Evolutionary conservation across 2,329 filamentous ascomycete species (phyloP), one percentile per base, ranked within the genome.

Genomic region (Colletotrichum acutatum): DNA sequence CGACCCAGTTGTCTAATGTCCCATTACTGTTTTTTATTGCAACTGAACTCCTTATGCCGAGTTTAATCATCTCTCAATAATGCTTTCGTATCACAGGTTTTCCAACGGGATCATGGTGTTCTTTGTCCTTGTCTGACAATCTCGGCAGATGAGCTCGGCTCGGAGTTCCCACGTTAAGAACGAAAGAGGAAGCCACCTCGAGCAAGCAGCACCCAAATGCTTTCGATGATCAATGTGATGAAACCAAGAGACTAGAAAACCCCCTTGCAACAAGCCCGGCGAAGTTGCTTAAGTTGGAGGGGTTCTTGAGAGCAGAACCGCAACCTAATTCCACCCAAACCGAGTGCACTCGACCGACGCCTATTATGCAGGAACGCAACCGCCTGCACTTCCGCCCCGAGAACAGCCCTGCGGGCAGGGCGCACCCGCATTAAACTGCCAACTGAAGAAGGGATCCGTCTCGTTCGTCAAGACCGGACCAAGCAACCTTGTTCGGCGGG

Each of bases 381-480:
- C 24, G 12, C 56, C 63, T 52, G 32, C 60, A 26, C 22, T 57
- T 26, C 30, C 46, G 26, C 46, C 59, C 46, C 73, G 53, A 24
- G 62, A 64, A 34, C 73, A 75, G 22, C 73, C 73, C 54, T 28
- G 34, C 5, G 73, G 73, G 22, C 73, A 75, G 11, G 61, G 42
- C 14, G 71, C 66, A 22, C 46, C 42, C 0, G 75, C 72, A 75
- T 87, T 80, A 78, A 82, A 89, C 80, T 90, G 89, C 89, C 88
- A 91, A 30, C 77, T 74, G 78, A 90, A 90, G 74, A 83, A 86
- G 7, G 80, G 79, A 78, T 90, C 86, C 53, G 88, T 90, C 81
- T 90, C 88, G 63, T 87, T 86, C 1, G 81, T 78, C 75, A 90
- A 76, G 2, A 90, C 81, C 9, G 80, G 82, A 0, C 81, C 83